Evolutionary conservation across 2,329 filamentous ascomycete genomes (phyloP).

Genomic region (Falciphora oryzae): DNA sequence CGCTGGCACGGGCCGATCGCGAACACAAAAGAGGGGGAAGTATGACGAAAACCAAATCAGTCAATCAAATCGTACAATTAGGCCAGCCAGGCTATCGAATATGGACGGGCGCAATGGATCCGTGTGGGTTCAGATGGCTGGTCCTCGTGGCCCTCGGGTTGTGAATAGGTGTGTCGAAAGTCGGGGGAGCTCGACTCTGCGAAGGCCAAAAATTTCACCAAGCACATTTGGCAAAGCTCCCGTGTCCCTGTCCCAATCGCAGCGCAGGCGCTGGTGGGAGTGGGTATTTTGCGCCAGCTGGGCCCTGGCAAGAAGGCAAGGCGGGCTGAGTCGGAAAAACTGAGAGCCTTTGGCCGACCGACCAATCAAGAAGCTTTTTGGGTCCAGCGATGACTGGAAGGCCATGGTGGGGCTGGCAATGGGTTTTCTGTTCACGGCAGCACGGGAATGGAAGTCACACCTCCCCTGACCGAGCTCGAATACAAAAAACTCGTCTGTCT

Average conservation of each 20-base stretch:
- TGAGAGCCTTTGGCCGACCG: not conserved
- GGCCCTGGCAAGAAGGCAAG: not conserved
- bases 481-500: too few relatives aligned
- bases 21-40: slow-evolving; percentile 4
- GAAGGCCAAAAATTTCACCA: slow-evolving; percentile 5
- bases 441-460: too few relatives aligned
- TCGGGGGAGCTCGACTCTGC: not conserved
- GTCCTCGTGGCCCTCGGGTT: not conserved
- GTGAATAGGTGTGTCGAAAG: not conserved
- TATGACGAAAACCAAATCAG: not conserved
- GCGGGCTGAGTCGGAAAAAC: not conserved
- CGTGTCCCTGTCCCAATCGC: not conserved
- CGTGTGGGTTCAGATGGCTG: not conserved
- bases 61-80: not conserved
- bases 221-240: not conserved
- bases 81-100: not conserved
- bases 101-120: not conserved
- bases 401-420: not conserved
- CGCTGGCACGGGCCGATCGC: not conserved
- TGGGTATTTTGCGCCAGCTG: not conserved
- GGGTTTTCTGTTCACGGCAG: not conserved
- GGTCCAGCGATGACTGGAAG: not conserved
- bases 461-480: too few relatives aligned
- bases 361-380: not conserved
- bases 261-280: not conserved